Base-by-base conservation (phyloP, 169 alveolate species). In the Toxoplasma gondii region DNA sequence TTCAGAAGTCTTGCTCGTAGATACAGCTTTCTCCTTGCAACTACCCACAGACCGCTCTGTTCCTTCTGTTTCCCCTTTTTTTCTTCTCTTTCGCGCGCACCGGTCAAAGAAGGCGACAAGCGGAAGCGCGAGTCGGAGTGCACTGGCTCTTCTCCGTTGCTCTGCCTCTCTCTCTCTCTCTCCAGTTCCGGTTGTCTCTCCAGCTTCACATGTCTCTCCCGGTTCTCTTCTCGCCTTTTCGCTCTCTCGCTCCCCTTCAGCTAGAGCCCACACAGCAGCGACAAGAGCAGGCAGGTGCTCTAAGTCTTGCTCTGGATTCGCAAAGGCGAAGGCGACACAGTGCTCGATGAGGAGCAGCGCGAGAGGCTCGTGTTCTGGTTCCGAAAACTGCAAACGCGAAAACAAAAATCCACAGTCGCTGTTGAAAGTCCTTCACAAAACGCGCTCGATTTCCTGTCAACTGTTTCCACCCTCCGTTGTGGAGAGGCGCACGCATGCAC, bases 301-400 rank as follows among this genome's bases (percentile, higher is more conserved):
- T 10, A 36, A 31, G 90, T 82, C 69, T 12, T 4, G 41, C 38
- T 9, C 24, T 38, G 53, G 90, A 31, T 82, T 22, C 24, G 34
- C 90, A 39, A 29, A 82, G 41, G 39, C 90, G 86, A 38, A 36
- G 29, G n/a, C 41, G 41, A 82, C 90, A 38, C 90, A 82, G 90
- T 41, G 53, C n/a, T 82, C 64, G 69, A 82, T 5, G 17, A 82
- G 38, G 19, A 17, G 19, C 17, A 44, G 38, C 69, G 41, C 90
- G 38, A 82, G 90, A 12, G 44, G 36, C 67, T 82, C 36, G 17
- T 82, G 90, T 22, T 36, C 90, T 24, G 64, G 69, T 24, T 41
- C 54, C 39, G 38, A 82, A 31, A 31, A 19, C 90, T 82, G 90
- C 54, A 31, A 27, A 10, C 29, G 34, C 41, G 34, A 31, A 29